phyloP scores from a whole-genome alignment of 2,329 filamentous ascomycete species.

The Didymella exigua region DNA sequence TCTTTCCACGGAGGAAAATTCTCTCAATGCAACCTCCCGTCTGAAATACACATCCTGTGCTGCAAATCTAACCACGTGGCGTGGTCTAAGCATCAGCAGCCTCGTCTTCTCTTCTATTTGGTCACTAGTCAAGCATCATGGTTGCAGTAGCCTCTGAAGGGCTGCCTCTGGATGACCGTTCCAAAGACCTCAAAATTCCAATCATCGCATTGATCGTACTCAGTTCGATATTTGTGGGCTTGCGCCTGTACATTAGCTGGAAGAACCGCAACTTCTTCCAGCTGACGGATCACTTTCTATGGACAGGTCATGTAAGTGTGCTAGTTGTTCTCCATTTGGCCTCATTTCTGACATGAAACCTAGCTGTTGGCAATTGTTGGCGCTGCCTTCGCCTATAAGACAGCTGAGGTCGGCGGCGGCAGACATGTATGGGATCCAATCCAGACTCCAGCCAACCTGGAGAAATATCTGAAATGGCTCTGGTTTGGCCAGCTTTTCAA shows the following conservation, averaged over 20 bases:
- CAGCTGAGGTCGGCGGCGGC: constrained; percentile 26
- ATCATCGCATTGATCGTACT: constrained; percentile 28
- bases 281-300: constrained; percentile 33
- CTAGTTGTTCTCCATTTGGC: background rate
- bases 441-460: constrained; percentile 25
- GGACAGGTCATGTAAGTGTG: constrained; percentile 30
- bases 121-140: constrained; percentile 16
- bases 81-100: constrained; percentile 11
- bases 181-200: constrained; percentile 30
- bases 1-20: background rate
- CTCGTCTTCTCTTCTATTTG: constrained; percentile 1
- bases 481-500: constrained; percentile 35
- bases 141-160: constrained; percentile 7
- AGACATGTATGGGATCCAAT: constrained; percentile 35
- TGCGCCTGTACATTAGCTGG: constrained; percentile 27
- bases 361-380: constrained; percentile 32
- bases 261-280: constrained; percentile 31
- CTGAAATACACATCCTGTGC: background rate
- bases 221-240: constrained; percentile 30
- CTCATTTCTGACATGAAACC: background rate
- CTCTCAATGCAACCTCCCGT: constrained; percentile 4
- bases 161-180: constrained; percentile 31
- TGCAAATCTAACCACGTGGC: constrained; percentile 6
- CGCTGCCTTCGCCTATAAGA: constrained; percentile 28
- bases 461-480: constrained; percentile 25